Percentiles rank a stretch among this genome's conserved stretches.
Conservation (phyloP, 2,329 filamentous ascomycete species). For the Ceratocystis smalleyi region DNA sequence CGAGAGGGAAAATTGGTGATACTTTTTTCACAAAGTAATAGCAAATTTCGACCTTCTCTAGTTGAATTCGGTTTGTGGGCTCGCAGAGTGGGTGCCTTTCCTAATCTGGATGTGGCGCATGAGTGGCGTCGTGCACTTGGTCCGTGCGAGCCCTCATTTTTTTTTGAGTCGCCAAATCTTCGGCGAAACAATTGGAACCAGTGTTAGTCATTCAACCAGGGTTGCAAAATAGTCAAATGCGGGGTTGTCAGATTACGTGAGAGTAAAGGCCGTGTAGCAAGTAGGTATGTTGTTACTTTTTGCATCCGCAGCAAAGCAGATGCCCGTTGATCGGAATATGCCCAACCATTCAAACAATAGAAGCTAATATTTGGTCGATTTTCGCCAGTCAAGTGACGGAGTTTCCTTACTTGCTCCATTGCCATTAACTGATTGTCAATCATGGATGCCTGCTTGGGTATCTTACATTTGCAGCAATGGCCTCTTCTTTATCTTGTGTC, state of each 20-base stretch:
- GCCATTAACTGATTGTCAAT: neutral
- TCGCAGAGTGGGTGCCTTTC: constrained; percentile 27
- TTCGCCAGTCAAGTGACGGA: neutral
- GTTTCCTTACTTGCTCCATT: neutral
- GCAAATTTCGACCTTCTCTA: constrained; percentile 29
- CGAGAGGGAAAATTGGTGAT: constrained; percentile 28
- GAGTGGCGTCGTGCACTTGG: constrained; percentile 13
- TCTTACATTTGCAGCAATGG: neutral
- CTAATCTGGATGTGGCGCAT: constrained; percentile 23
- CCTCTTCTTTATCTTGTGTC: neutral
- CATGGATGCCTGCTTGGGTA: neutral
- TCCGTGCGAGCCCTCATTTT: constrained; percentile 17
- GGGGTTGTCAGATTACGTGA: neutral
- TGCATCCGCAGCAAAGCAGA: neutral
- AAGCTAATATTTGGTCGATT: neutral
- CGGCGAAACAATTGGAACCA: neutral
- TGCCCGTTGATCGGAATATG: too few relatives aligned
- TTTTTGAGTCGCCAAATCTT: constrained; percentile 2
- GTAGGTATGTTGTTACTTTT: neutral
- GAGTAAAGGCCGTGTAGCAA: neutral
- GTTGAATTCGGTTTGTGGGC: constrained; percentile 33
- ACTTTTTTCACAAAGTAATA: constrained; percentile 20
- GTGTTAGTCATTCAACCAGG: constrained; percentile 3
- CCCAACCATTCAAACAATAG: neutral
- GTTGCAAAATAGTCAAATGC: constrained; percentile 4